Evolutionary conservation across 1,284 basidiomycete genomes (phyloP).

Genomic region (Somion occarium): DNA sequence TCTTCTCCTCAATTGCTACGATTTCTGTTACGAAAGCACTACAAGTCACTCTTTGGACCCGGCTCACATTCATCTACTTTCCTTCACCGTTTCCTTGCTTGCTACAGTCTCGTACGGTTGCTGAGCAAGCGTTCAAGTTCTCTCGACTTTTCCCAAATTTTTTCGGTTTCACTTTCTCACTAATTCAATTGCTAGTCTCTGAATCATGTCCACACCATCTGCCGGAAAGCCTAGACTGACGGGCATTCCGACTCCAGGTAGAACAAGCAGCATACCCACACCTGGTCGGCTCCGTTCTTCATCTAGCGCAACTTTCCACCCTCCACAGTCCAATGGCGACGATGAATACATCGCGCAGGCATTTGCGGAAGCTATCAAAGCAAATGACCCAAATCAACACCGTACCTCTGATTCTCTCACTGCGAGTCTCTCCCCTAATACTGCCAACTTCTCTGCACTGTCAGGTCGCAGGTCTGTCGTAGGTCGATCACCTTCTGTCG

Average conservation of each 20-base stretch:
- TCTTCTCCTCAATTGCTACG: too few species aligned
- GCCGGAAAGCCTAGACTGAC: slow-evolving; percentile 52
- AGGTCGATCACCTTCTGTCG: slow-evolving; percentile 31
- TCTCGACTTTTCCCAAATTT: neutral
- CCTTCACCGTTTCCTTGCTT: neutral
- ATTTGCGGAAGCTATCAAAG: slow-evolving; percentile 71
- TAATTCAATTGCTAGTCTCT: neutral
- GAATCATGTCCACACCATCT: slow-evolving; percentile 34
- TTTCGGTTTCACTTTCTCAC: neutral
- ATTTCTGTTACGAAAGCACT: neutral
- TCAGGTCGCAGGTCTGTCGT: slow-evolving; percentile 37
- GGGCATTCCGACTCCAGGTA: slow-evolving; percentile 57
- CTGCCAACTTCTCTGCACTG: slow-evolving; percentile 25
- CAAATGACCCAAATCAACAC: slow-evolving; percentile 73
- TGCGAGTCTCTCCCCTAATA: slow-evolving; percentile 32
- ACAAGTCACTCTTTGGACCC: neutral
- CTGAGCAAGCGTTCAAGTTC: neutral
- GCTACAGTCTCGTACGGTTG: neutral
- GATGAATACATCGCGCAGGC: slow-evolving; percentile 57
- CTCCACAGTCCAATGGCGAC: slow-evolving; percentile 31
- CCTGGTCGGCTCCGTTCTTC: slow-evolving; percentile 67
- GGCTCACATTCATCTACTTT: neutral
- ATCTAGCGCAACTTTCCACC: slow-evolving; percentile 41
- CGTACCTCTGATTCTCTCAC: slow-evolving; percentile 37
- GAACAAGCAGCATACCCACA: slow-evolving; percentile 56